phyloP scores from a whole-genome alignment of 2,329 filamentous ascomycete genomes.

The Neofusicoccum ribis region DNA sequence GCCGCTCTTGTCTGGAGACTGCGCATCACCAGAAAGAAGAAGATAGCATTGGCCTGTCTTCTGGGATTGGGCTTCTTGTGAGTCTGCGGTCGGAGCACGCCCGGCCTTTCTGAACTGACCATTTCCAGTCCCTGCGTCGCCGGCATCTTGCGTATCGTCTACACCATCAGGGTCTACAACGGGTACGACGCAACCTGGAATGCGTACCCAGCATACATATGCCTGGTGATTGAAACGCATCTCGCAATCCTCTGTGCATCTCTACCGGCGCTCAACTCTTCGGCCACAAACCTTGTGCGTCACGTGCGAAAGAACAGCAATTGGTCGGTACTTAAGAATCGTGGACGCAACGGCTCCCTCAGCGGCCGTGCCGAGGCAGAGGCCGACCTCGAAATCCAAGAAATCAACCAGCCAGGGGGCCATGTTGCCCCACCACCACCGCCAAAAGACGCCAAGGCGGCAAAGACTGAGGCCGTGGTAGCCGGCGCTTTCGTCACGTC shows the following conservation, averaged over 20 bases:
- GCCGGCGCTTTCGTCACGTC: neutral
- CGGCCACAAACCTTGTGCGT: conserved; percentile 25
- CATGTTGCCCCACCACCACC: neutral
- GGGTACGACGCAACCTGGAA: conserved; percentile 44
- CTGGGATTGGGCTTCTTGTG: conserved; percentile 46
- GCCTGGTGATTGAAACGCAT: conserved; percentile 44
- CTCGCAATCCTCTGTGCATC: conserved; percentile 46
- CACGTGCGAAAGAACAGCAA: neutral
- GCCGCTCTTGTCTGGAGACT: conserved; percentile 47
- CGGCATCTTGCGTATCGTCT: conserved; percentile 37
- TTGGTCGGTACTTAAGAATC: neutral
- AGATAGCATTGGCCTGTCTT: conserved; percentile 46
- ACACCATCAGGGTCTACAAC: conserved; percentile 36
- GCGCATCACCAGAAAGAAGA: conserved; percentile 44
- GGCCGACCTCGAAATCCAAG: neutral
- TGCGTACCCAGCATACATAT: conserved; percentile 42
- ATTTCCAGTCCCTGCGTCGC: conserved; percentile 33
- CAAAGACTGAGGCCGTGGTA: neutral
- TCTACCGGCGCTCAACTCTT: conserved; percentile 45
- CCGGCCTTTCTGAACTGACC: neutral
- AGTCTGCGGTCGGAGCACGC: neutral
- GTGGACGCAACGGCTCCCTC: neutral
- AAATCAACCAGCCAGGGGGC: neutral
- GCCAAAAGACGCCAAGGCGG: neutral
- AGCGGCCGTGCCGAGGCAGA: neutral